A percentile compares a stretch with the other conserved stretches of the same genome.
These are phyloP conservation scores for Syncephalastrum contaminatum DNA, from an alignment of 371 early-diverging fungal genomes.

Conservation along the genomic window DNA sequence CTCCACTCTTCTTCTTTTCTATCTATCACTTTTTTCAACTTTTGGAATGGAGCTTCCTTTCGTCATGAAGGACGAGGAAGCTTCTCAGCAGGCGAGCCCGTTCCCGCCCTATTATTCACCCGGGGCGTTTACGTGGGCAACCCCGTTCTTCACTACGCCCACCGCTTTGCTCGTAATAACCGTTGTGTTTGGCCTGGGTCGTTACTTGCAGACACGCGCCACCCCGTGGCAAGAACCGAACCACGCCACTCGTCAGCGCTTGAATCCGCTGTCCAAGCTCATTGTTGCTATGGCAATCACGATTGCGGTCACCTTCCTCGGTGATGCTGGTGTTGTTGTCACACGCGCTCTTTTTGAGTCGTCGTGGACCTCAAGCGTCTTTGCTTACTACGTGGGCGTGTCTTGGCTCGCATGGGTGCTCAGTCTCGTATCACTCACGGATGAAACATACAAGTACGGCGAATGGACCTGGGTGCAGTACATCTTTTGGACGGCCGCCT, in stretches of 20 bases:
- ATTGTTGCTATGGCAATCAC: constrained; percentile 21
- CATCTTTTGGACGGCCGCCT: constrained; percentile 33
- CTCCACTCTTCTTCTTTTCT: constrained; percentile 6
- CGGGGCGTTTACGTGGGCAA: constrained; percentile 26
- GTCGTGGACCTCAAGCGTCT: constrained; percentile 25
- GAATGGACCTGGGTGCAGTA: constrained; percentile 52
- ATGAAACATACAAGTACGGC: constrained; percentile 37
- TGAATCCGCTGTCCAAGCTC: constrained; percentile 30
- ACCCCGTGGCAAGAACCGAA: constrained; percentile 11
- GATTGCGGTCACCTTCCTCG: constrained; percentile 23
- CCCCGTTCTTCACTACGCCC: constrained; percentile 28
- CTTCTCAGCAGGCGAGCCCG: constrained; percentile 6
- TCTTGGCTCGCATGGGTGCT: constrained; percentile 43
- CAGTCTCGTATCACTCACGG: constrained; percentile 20
- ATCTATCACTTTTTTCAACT: constrained; percentile 4
- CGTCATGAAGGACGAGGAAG: constrained; percentile 3
- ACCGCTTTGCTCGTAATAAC: constrained; percentile 25
- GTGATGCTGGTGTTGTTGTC: constrained; percentile 31
- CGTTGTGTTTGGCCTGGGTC: constrained; percentile 25
- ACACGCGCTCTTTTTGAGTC: constrained; percentile 27
- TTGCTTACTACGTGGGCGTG: constrained; percentile 33
- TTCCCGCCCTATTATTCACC: constrained; percentile 32
- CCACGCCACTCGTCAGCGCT: constrained; percentile 6
- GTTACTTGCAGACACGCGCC: constrained; percentile 22
- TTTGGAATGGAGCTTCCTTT: constrained; percentile 6